phyloP scores from a whole-genome alignment of 2,329 filamentous ascomycete genomes.

The Lachnellula willkommii region DNA sequence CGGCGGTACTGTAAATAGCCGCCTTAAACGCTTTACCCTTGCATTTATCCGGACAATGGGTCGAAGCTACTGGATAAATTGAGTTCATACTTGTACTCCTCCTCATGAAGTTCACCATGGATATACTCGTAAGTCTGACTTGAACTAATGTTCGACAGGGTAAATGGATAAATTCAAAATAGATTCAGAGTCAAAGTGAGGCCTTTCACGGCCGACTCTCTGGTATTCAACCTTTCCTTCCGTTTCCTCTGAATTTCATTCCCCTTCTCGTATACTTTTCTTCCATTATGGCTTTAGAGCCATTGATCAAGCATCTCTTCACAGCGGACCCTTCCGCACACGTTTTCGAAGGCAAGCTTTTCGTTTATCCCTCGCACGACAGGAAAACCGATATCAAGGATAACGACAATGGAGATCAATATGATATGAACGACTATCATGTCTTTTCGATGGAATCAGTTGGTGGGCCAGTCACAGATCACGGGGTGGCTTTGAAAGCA shows the following conservation, averaged over 20 bases:
- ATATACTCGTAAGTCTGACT: not conserved
- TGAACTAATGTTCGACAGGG: not conserved
- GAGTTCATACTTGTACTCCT: not conserved
- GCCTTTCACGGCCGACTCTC: not conserved
- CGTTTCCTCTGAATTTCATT: not conserved
- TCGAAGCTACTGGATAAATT: not conserved
- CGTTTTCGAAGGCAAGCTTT: slow-evolving; percentile 69
- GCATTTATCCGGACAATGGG: not conserved
- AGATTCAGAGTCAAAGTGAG: not conserved
- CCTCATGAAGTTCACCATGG: not conserved
- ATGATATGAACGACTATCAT: slow-evolving; percentile 81
- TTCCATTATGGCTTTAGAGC: slow-evolving; percentile 9
- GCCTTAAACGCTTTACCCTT: not conserved
- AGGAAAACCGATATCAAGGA: slow-evolving; percentile 67
- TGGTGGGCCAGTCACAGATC: slow-evolving; percentile 59
- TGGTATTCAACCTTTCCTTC: not conserved
- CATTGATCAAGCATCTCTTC: slow-evolving; percentile 50
- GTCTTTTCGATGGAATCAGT: slow-evolving; percentile 59
- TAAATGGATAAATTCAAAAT: not conserved
- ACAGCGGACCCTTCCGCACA: slow-evolving; percentile 77
- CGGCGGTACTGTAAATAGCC: not conserved
- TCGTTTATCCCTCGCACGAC: slow-evolving; percentile 79
- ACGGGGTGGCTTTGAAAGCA: slow-evolving; percentile 62
- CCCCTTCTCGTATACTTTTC: not conserved
- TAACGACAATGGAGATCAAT: slow-evolving; percentile 83